A percentile compares a stretch with the other conserved stretches of the same genome.
Conservation (phyloP, 2,329 filamentous ascomycete species). For the Macroventuria anomochaeta region DNA sequence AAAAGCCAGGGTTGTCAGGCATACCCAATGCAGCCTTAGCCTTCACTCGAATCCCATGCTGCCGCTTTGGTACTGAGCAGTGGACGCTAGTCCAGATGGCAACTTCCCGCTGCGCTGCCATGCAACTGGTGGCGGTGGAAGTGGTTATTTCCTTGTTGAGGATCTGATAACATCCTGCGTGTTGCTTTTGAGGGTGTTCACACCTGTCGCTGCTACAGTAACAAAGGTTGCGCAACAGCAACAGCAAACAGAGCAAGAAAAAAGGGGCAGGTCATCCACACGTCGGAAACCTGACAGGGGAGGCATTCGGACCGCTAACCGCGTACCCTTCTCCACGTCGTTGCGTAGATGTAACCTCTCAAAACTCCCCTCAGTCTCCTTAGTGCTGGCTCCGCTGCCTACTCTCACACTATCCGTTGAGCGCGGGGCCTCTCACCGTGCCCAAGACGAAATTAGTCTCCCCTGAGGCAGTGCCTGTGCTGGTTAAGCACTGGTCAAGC, state of each 20-base stretch:
- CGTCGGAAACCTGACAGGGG: constrained; percentile 28
- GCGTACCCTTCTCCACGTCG: constrained; percentile 29
- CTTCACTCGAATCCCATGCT: constrained; percentile 32
- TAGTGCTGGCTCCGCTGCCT: constrained; percentile 31
- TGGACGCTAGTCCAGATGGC: constrained; percentile 10
- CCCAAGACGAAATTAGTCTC: constrained; percentile 37
- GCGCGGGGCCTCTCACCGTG: constrained; percentile 22
- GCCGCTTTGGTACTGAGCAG: constrained; percentile 26
- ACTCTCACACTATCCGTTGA: constrained; percentile 24
- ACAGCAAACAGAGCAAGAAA: constrained; percentile 3
- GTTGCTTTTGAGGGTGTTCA: constrained; percentile 5
- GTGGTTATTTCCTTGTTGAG: constrained; percentile 6
- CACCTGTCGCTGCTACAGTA: constrained; percentile 1
- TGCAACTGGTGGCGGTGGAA: constrained; percentile 26
- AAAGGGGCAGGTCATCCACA: constrained; percentile 7
- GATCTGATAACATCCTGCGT: neutral
- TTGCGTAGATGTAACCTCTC: constrained; percentile 29
- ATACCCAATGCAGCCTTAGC: constrained; percentile 21
- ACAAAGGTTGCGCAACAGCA: constrained; percentile 4
- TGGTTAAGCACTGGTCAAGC: constrained; percentile 46
- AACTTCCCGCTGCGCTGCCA: constrained; percentile 8
- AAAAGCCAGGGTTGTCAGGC: constrained; percentile 15
- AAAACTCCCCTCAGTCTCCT: constrained; percentile 18
- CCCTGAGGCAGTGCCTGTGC: constrained; percentile 40
- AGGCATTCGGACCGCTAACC: constrained; percentile 31